phyloP scores from a whole-genome alignment of 2,329 filamentous ascomycete genomes.

The Tolypocladium tundrense region DNA sequence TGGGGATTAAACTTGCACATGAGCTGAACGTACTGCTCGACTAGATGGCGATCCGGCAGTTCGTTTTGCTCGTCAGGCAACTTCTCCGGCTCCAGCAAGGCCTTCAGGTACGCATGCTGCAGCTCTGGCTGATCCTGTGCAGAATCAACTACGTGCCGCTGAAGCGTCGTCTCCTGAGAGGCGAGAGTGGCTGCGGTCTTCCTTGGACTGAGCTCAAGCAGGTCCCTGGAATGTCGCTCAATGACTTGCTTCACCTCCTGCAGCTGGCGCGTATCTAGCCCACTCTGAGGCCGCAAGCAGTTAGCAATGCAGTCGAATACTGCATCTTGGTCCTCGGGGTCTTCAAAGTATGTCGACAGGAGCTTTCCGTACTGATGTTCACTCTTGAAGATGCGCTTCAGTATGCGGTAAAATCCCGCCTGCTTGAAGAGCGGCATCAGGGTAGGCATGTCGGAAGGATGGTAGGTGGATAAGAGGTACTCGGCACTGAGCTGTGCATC shows the following conservation, averaged over 20 bases:
- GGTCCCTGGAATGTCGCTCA: slow-evolving; percentile 50
- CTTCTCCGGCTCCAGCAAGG: slow-evolving; percentile 57
- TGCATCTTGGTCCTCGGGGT: slow-evolving; percentile 61
- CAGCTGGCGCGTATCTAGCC: slow-evolving; percentile 58
- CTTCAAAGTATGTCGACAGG: slow-evolving; percentile 74
- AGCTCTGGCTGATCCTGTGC: slow-evolving; percentile 49
- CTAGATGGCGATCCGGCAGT: slow-evolving; percentile 45
- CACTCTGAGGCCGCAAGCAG: slow-evolving; percentile 56
- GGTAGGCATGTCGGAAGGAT: slow-evolving; percentile 68
- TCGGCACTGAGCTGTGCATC: slow-evolving; percentile 96
- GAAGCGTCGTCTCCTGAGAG: slow-evolving; percentile 49
- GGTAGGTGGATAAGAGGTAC: slow-evolving; percentile 87
- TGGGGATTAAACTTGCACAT: slow-evolving; percentile 79
- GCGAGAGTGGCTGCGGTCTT: slow-evolving; percentile 57
- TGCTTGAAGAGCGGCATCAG: slow-evolving; percentile 69
- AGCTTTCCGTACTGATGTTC: slow-evolving; percentile 74
- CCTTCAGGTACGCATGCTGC: slow-evolving; percentile 67
- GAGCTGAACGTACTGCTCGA: slow-evolving; percentile 78
- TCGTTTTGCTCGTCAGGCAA: slow-evolving; percentile 21
- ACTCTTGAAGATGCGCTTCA: slow-evolving; percentile 77
- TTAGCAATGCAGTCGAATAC: slow-evolving; percentile 74
- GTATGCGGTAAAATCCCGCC: slow-evolving; percentile 79
- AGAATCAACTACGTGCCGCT: slow-evolving; percentile 54
- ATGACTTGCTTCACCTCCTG: slow-evolving; percentile 61
- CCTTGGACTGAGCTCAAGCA: slow-evolving; percentile 57